A percentile compares a stretch with the other conserved stretches of the same genome.
phyloP scores from a whole-genome alignment of 768 basidiomycete species.

The Pholiota microspora region DNA sequence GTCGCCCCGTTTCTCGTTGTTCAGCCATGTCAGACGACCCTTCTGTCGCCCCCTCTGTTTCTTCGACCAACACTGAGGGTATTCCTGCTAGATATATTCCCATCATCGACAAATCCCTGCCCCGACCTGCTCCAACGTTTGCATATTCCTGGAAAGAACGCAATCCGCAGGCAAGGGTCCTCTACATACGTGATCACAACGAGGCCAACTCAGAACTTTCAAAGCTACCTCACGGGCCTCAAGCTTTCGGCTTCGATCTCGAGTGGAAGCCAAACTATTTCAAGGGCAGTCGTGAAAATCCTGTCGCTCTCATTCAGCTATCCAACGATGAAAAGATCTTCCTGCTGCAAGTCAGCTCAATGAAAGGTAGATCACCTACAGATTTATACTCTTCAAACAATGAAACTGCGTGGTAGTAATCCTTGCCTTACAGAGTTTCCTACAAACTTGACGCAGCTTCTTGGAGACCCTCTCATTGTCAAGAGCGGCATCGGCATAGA shows the following conservation, averaged over 20 bases:
- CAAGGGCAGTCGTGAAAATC: conserved; percentile 58
- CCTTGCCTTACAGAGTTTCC: conserved; percentile 46
- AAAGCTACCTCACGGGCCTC: conserved; percentile 27
- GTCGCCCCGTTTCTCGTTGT: neutral
- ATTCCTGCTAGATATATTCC: neutral
- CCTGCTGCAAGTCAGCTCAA: conserved; percentile 64
- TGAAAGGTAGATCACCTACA: conserved; percentile 37
- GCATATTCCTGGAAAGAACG: conserved; percentile 36
- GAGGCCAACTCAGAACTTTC: conserved; percentile 31
- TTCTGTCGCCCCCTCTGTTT: neutral
- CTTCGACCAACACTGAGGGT: neutral
- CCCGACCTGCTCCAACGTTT: conserved; percentile 29
- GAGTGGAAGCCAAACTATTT: conserved; percentile 72
- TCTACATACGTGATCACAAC: conserved; percentile 34
- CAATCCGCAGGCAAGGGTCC: conserved; percentile 26
- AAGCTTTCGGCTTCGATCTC: conserved; percentile 66
- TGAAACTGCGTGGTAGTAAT: conserved; percentile 1
- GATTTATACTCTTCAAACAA: neutral
- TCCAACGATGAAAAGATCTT: conserved; percentile 53
- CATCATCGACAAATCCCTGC: conserved; percentile 19
- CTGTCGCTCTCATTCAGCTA: conserved; percentile 72
- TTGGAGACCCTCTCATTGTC: conserved; percentile 49
- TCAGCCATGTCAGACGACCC: conserved; percentile 1
- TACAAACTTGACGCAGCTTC: conserved; percentile 43
- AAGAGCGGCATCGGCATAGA: conserved; percentile 80